Conservation (phyloP, 345 rosid species). For the Salix viminalis region DNA sequence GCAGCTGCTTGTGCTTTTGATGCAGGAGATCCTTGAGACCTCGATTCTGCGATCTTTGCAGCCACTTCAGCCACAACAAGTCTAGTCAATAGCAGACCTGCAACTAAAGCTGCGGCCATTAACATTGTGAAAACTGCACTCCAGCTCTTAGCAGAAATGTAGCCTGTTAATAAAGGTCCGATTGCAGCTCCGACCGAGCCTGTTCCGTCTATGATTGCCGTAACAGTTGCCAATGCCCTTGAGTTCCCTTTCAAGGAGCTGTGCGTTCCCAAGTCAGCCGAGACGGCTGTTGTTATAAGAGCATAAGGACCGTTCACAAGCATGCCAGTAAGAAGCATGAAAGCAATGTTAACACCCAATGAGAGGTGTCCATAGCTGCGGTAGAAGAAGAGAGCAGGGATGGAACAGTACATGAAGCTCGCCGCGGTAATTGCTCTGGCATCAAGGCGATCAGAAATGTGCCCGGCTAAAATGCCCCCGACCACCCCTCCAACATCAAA, state of each 20-base stretch:
- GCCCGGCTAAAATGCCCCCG: conserved; percentile 93
- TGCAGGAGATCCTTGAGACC: conserved; percentile 18
- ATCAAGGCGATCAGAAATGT: conserved; percentile 69
- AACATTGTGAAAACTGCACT: conserved; percentile 80
- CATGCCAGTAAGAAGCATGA: conserved; percentile 81
- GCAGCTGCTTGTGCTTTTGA: conserved; percentile 21
- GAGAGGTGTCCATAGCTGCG: conserved; percentile 78
- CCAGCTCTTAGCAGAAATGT: conserved; percentile 86
- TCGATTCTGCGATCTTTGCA: conserved; percentile 54
- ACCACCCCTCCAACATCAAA: conserved; percentile 93
- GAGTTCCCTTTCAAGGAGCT: conserved; percentile 83
- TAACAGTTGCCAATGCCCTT: conserved; percentile 89
- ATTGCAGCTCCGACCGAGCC: conserved; percentile 97
- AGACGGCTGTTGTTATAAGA: conserved; percentile 91
- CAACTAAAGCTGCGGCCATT: conserved; percentile 80
- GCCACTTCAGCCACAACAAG: conserved; percentile 76
- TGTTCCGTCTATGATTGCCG: conserved; percentile 94
- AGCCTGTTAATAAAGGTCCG: conserved; percentile 89
- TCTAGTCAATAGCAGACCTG: conserved; percentile 72
- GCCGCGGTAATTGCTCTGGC: conserved; percentile 96
- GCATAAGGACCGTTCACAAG: conserved; percentile 95
- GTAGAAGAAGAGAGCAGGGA: conserved; percentile 82
- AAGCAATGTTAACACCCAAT: conserved; percentile 47
- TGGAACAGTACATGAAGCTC: conserved; percentile 83
- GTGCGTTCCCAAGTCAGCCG: conserved; percentile 94